phyloP scores from a whole-genome alignment of 2,329 filamentous ascomycete genomes.

The Ophiostoma australiae region DNA sequence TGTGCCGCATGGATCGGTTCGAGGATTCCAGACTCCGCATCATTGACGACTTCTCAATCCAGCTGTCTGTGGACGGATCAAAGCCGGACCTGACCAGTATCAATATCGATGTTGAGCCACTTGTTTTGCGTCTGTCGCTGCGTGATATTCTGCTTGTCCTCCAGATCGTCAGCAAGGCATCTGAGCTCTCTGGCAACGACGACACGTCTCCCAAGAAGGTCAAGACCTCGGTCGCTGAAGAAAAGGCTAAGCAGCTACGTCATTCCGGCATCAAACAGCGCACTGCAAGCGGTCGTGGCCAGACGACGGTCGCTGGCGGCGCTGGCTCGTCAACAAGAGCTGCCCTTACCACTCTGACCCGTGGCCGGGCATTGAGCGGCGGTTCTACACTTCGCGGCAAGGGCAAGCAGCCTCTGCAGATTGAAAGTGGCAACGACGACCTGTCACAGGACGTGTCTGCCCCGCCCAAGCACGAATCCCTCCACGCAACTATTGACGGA shows the following conservation, averaged over 20 bases:
- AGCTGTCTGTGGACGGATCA: conserved; percentile 76
- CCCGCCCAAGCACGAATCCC: conserved; percentile 56
- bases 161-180: conserved; percentile 86
- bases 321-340: conserved; percentile 5
- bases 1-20: conserved; percentile 97
- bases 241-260: conserved; percentile 53
- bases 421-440: not conserved
- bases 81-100: conserved; percentile 66
- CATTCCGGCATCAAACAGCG: conserved; percentile 49
- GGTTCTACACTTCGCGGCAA: not conserved
- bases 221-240: conserved; percentile 43
- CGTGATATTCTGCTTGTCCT: conserved; percentile 91
- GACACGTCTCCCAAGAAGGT: conserved; percentile 46
- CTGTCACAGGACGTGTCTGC: not conserved
- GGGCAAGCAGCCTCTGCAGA: conserved; percentile 9
- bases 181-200: conserved; percentile 67
- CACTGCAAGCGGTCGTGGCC: conserved; percentile 52
- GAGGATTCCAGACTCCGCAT: conserved; percentile 86
- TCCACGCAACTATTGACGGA: conserved; percentile 81
- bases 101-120: conserved; percentile 79
- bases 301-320: conserved; percentile 45
- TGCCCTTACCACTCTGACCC: not conserved
- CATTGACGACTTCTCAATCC: conserved; percentile 91
- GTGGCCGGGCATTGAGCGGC: conserved; percentile 11
- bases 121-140: conserved; percentile 83